Conservation (phyloP, 2,329 filamentous ascomycete species). For the Hymenoscyphus fructigenus region DNA sequence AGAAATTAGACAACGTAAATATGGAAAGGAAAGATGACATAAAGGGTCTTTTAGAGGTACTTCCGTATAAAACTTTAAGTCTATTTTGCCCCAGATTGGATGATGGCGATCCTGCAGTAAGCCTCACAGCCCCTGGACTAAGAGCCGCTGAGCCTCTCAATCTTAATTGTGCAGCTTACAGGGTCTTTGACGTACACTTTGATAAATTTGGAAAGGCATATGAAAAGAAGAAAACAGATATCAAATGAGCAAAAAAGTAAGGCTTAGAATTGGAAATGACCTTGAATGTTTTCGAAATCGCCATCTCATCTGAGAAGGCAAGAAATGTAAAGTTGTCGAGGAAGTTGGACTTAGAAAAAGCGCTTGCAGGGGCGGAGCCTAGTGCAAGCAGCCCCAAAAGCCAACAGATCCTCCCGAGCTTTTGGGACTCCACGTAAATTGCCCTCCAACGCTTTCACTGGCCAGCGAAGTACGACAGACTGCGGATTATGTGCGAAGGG, state of each 20-base stretch:
- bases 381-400: neutral
- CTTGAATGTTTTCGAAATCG: too few relatives aligned
- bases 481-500: too few relatives aligned
- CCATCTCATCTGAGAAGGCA: too few relatives aligned
- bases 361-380: neutral
- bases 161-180: neutral
- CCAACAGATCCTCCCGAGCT: neutral
- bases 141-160: neutral
- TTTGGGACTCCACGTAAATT: neutral
- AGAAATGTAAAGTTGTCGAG: too few relatives aligned
- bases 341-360: too few relatives aligned
- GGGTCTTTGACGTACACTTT: neutral
- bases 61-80: neutral
- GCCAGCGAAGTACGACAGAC: neutral
- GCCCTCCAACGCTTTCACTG: neutral
- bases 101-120: neutral
- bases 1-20: neutral
- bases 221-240: too few relatives aligned
- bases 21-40: neutral
- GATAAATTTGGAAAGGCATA: too few relatives aligned
- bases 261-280: too few relatives aligned
- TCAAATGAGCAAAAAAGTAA: too few relatives aligned
- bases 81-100: neutral
- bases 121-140: neutral
- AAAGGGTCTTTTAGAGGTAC: neutral